Conservation (phyloP, 345 rosid species). For the Linum tenue region DNA sequence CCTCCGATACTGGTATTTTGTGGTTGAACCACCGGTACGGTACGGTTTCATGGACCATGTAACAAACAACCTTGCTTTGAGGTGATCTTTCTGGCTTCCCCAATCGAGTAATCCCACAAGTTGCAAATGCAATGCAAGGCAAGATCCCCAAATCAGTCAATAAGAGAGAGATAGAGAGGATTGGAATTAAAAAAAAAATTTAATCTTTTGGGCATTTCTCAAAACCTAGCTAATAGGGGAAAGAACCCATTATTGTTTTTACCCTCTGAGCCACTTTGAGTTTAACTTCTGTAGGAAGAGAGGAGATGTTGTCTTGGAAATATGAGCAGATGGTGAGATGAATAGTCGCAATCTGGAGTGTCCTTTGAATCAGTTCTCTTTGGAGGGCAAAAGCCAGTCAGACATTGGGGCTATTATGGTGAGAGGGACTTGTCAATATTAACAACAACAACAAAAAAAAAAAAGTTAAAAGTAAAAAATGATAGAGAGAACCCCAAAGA, state of each 20-base stretch:
- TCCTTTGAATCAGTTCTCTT: slow-evolving; percentile 60
- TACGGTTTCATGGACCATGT: too few species aligned
- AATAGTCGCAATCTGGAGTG: slow-evolving; percentile 46
- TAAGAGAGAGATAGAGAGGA: neutral
- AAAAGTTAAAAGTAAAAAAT: too few species aligned
- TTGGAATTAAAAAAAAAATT: neutral
- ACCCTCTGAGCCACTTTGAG: neutral
- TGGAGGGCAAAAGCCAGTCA: slow-evolving; percentile 40
- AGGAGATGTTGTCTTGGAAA: slow-evolving; percentile 30
- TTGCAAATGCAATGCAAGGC: neutral
- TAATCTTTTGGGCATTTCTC: neutral
- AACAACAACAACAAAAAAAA: too few species aligned
- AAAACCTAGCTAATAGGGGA: neutral
- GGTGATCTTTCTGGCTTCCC: slow-evolving; percentile 12
- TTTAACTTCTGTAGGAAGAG: slow-evolving; percentile 4
- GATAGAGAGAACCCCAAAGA: too few species aligned
- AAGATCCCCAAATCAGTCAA: neutral
- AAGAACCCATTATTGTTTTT: neutral
- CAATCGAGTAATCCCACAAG: slow-evolving; percentile 17
- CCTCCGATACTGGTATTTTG: too few species aligned
- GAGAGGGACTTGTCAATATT: slow-evolving; percentile 64
- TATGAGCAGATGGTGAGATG: slow-evolving; percentile 39
- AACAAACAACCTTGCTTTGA: neutral
- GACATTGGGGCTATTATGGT: slow-evolving; percentile 41
- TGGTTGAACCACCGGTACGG: too few species aligned